Conservation (phyloP, 78 protist genomes). For the Dictyostelium citrinum region DNA sequence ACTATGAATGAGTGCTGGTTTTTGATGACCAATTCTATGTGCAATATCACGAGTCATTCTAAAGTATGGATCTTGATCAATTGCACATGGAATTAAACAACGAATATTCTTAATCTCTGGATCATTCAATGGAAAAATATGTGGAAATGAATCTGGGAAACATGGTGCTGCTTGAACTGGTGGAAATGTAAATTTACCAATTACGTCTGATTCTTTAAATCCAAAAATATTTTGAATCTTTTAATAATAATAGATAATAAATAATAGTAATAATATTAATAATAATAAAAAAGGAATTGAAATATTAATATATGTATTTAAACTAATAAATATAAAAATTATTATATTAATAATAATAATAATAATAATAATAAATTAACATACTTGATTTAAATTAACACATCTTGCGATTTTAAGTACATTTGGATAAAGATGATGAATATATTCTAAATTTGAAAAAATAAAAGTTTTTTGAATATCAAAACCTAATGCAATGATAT, state of each 20-base stretch:
- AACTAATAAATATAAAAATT: background rate
- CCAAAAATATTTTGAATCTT: constrained; percentile 89
- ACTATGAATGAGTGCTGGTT: constrained; percentile 96
- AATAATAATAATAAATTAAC: background rate
- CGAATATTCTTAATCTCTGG: constrained; percentile 59
- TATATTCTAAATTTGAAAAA: constrained; percentile 95
- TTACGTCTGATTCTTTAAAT: constrained; percentile 77
- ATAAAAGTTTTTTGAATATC: constrained; percentile 97
- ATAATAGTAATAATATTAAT: background rate
- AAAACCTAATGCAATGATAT: constrained; percentile 99
- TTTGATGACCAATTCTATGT: constrained; percentile 87
- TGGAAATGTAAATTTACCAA: constrained; percentile 96
- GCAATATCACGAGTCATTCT: constrained; percentile 99
- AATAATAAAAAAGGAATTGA: background rate
- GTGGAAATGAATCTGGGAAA: constrained; percentile 96
- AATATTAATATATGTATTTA: background rate
- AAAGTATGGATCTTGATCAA: constrained; percentile 99
- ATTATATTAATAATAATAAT: background rate
- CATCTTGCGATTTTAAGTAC: constrained; percentile 73
- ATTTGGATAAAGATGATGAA: constrained; percentile 77
- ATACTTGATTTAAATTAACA: constrained; percentile 66
- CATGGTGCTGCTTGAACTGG: constrained; percentile 98
- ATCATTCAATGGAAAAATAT: constrained; percentile 88
- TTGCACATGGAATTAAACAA: constrained; percentile 99
- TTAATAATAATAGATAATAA: background rate